Base-by-base conservation (phyloP, 352 stramenopile genomes). In the Pythium folliculosum region DNA sequence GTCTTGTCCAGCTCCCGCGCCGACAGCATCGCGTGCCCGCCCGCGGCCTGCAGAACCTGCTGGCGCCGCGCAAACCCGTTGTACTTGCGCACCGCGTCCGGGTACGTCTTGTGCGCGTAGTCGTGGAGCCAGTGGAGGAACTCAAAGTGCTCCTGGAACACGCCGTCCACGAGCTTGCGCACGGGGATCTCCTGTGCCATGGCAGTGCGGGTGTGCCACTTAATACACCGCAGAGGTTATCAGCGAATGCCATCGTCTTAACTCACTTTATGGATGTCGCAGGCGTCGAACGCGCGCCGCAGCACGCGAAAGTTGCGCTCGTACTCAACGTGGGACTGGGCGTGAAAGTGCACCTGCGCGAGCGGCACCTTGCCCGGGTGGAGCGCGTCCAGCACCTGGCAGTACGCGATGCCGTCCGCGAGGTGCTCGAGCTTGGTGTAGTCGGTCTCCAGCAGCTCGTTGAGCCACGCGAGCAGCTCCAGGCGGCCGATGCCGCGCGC, bases 391-490 rank as follows among this genome's bases (percentile, higher is more conserved):
- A 93, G 86, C 22, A 91, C 72, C 44, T 91, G 83, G 54, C 85
- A 93, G 57, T 93, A 93, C 27, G 81, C 85, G 56, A 93, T 91
- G 17, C 85, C 85, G 61, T 93, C 85, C 0, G 85, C 85, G 23
- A 93, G 71, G 47, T 93, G 82, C 59, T 93, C 85, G 60, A 93
- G 80, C 67, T 93, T 93, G 32, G 82, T 93, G 62, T 93, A 93
- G 54, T 93, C 85, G 14, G 85, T 91, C 77, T 91, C 80, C 5
- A 93, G 72, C 21, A 92, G 89, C 69, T 90, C 83, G 60, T 93
- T 93, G 30, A 93, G 65, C 85, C 85, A 93, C 35, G 73, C 77
- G 38, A 93, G 82, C 13, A 93, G 73, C 69, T 93, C 82, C n/a
- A 93, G 72, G 9, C 85, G 80, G 2, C 85, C 85, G 51, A 93